Evolutionary conservation across 305 asterid species (phyloP).

Genomic region (Plantago lanceolata): DNA sequence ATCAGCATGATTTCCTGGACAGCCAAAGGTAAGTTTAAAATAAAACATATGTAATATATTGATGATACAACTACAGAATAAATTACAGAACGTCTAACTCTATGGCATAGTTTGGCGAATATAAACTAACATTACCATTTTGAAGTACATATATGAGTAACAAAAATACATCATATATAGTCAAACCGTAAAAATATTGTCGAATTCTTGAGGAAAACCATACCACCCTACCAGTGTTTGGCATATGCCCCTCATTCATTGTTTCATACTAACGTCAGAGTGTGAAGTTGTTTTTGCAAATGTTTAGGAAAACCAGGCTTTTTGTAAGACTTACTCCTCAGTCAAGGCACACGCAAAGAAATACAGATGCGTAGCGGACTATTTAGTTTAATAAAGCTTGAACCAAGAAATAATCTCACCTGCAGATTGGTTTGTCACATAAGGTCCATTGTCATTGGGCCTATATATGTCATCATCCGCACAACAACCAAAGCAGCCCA

Average conservation of each 20-base stretch:
- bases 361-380: too few relatives aligned
- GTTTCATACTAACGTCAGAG: too few relatives aligned
- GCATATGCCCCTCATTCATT: too few relatives aligned
- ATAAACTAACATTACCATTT: neutral
- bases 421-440: slow-evolving; percentile 45
- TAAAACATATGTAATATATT: neutral
- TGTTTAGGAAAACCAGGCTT: too few relatives aligned
- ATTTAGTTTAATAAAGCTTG: neutral
- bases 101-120: neutral
- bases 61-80: neutral
- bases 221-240: too few relatives aligned
- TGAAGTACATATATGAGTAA: neutral
- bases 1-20: slow-evolving; percentile 48
- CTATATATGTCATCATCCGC: slow-evolving; percentile 59
- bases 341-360: too few relatives aligned
- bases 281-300: too few relatives aligned
- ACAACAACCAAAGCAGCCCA: slow-evolving; percentile 75
- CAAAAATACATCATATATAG: too few relatives aligned
- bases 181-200: too few relatives aligned
- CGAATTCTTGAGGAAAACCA: too few relatives aligned
- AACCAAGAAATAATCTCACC: slow-evolving; percentile 34
- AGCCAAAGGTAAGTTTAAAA: neutral
- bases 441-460: slow-evolving; percentile 54
- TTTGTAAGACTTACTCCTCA: too few relatives aligned
- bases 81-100: neutral